A percentile compares a stretch with the other conserved stretches of the same genome.
Conservation (phyloP, 805 yeast species). For the Starmerella geochares region DNA sequence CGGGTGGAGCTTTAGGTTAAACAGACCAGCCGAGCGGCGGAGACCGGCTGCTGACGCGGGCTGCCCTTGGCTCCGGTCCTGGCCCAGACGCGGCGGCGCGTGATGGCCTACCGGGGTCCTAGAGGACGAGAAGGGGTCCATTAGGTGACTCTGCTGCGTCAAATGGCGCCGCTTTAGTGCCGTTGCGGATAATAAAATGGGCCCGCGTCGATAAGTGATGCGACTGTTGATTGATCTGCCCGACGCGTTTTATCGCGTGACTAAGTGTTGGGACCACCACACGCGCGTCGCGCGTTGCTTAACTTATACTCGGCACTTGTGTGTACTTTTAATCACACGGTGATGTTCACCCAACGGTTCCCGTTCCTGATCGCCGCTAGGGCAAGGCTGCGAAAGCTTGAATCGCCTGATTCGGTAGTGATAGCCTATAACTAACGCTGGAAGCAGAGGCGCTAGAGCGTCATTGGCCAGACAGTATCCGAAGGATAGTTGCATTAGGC, state of each 20-base stretch:
- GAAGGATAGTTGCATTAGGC: too few relatives aligned
- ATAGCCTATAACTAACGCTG: not conserved
- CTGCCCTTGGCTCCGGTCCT: not conserved
- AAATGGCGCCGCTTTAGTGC: slow-evolving; percentile 4
- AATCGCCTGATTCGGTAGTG: not conserved
- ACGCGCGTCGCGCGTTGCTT: slow-evolving; percentile 4
- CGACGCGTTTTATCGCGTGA: slow-evolving; percentile 6
- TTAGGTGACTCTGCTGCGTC: slow-evolving; percentile 4
- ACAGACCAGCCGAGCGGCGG: slow-evolving; percentile 35
- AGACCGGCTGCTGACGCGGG: slow-evolving; percentile 17
- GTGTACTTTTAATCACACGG: not conserved
- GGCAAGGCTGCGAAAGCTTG: not conserved
- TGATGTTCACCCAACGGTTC: not conserved
- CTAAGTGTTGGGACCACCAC: slow-evolving; percentile 7
- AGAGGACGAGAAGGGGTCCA: slow-evolving; percentile 18
- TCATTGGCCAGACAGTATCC: not conserved
- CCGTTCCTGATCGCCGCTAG: not conserved
- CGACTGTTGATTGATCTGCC: slow-evolving; percentile 1
- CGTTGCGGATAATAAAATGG: not conserved
- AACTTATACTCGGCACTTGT: not conserved
- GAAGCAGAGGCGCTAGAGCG: not conserved
- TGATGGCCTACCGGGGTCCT: slow-evolving; percentile 7
- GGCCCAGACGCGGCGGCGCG: slow-evolving; percentile 9
- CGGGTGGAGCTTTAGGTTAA: slow-evolving; percentile 35
- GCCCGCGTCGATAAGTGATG: slow-evolving; percentile 3